phyloP scores from a whole-genome alignment of 805 yeast genomes.

The Sungouiella thailandica region DNA sequence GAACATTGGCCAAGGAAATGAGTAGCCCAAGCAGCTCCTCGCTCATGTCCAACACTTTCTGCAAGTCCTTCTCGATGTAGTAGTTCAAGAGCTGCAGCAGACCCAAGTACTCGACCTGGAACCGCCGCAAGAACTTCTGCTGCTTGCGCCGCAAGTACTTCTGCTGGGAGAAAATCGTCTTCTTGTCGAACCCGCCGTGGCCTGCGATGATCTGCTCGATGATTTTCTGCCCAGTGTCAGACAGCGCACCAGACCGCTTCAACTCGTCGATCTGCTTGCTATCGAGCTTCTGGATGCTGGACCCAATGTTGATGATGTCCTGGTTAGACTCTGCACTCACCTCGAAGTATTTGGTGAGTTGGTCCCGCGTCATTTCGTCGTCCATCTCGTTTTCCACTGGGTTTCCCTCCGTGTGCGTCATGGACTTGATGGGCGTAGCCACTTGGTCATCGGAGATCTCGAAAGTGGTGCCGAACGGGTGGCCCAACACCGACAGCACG shows the following conservation, averaged over 20 bases:
- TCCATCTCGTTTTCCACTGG: slow-evolving; percentile 19
- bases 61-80: slow-evolving; percentile 72
- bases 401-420: slow-evolving; percentile 21
- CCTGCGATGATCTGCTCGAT: slow-evolving; percentile 78
- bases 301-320: slow-evolving; percentile 62
- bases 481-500: slow-evolving; percentile 72
- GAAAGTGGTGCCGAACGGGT: slow-evolving; percentile 82
- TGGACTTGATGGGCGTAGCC: slow-evolving; percentile 46
- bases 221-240: slow-evolving; percentile 65
- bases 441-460: slow-evolving; percentile 61
- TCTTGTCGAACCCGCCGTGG: slow-evolving; percentile 82
- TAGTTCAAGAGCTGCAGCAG: slow-evolving; percentile 67
- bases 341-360: slow-evolving; percentile 31
- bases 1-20: slow-evolving; percentile 73
- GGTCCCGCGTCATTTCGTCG: slow-evolving; percentile 34
- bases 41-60: slow-evolving; percentile 71
- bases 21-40: slow-evolving; percentile 78
- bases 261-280: slow-evolving; percentile 80
- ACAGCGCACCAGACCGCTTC: slow-evolving; percentile 64
- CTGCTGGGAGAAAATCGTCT: slow-evolving; percentile 85
- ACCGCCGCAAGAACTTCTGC: slow-evolving; percentile 81
- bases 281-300: slow-evolving; percentile 65
- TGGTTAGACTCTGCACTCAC: slow-evolving; percentile 58
- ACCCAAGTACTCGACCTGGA: slow-evolving; percentile 74
- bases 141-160: slow-evolving; percentile 89